Evolutionary conservation across 148 eudicot species (phyloP).

Genomic region (Linanthus parryae): DNA sequence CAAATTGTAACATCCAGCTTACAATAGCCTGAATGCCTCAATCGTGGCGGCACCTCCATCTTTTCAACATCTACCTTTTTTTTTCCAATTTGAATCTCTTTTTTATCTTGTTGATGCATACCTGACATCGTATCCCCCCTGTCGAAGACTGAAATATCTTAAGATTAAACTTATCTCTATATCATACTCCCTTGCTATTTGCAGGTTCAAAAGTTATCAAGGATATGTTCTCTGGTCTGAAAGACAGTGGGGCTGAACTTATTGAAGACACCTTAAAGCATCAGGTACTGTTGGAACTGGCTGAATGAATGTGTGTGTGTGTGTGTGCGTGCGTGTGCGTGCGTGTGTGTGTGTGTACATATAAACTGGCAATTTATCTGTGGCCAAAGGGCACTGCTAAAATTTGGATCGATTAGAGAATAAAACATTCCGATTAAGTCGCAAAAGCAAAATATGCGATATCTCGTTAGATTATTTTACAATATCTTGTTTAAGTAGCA

Average conservation of each 20-base stretch:
- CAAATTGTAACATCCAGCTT: not conserved
- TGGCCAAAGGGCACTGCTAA: too few species aligned
- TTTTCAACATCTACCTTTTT: not conserved
- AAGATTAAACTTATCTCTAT: not conserved
- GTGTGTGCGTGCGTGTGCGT: too few species aligned
- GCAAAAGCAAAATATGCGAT: too few species aligned
- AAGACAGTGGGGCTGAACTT: slow-evolving; percentile 65
- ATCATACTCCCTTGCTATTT: slow-evolving; percentile 4
- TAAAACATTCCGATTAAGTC: too few species aligned
- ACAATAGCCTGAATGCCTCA: not conserved
- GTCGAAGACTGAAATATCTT: not conserved
- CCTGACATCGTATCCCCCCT: too few species aligned
- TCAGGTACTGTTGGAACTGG: slow-evolving; percentile 50
- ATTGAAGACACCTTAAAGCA: slow-evolving; percentile 51
- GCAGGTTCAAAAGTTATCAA: slow-evolving; percentile 85
- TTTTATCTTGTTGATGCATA: not conserved
- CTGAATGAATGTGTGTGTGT: too few species aligned
- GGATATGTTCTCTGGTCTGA: slow-evolving; percentile 59
- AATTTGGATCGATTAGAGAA: too few species aligned
- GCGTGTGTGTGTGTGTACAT: too few species aligned
- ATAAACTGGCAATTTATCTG: too few species aligned
- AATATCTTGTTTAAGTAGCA: too few species aligned
- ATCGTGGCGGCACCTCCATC: not conserved
- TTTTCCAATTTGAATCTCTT: too few species aligned
- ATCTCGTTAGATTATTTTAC: too few species aligned